Percentiles rank a stretch among this genome's conserved stretches.
phyloP scores from a whole-genome alignment of 2,329 filamentous ascomycete species.

The Aspergillus ibericus region DNA sequence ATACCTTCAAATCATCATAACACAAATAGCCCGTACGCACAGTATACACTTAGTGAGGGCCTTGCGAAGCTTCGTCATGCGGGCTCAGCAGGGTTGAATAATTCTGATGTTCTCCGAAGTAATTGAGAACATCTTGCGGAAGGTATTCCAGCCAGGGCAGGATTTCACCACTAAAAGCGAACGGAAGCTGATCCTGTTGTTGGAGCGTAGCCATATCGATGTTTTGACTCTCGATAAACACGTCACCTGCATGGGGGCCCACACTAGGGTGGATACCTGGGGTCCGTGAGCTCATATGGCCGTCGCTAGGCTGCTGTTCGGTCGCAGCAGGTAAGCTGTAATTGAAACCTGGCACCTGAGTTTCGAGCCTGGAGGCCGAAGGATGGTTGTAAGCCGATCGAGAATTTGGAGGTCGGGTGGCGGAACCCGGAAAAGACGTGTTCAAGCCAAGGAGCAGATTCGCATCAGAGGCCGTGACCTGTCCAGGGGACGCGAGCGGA shows the following conservation, averaged over 20 bases:
- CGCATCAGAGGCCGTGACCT: constrained; percentile 31
- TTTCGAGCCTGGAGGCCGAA: constrained; percentile 20
- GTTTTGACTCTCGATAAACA: constrained; percentile 75
- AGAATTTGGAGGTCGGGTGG: constrained; percentile 19
- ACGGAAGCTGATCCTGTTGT: constrained; percentile 40
- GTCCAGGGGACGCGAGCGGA: constrained; percentile 45
- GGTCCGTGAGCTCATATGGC: constrained; percentile 19
- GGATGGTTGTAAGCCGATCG: constrained; percentile 27
- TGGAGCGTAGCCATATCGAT: constrained; percentile 69
- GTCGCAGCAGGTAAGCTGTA: constrained; percentile 22
- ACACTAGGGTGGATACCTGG: constrained; percentile 21
- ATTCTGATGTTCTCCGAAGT: constrained; percentile 47
- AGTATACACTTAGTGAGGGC: not conserved
- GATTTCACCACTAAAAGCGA: constrained; percentile 56
- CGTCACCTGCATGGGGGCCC: constrained; percentile 34
- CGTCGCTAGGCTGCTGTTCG: constrained; percentile 16
- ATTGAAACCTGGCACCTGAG: constrained; percentile 22
- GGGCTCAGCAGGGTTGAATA: constrained; percentile 33
- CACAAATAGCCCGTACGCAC: constrained; percentile 4
- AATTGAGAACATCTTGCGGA: constrained; percentile 63
- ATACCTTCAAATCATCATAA: constrained; percentile 8
- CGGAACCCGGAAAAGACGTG: constrained; percentile 41
- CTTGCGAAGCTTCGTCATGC: constrained; percentile 22
- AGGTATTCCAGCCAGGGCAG: constrained; percentile 75
- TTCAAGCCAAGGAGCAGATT: constrained; percentile 52